Evolutionary conservation across 768 basidiomycete genomes (phyloP).

Genomic region (Lactarius sp.): DNA sequence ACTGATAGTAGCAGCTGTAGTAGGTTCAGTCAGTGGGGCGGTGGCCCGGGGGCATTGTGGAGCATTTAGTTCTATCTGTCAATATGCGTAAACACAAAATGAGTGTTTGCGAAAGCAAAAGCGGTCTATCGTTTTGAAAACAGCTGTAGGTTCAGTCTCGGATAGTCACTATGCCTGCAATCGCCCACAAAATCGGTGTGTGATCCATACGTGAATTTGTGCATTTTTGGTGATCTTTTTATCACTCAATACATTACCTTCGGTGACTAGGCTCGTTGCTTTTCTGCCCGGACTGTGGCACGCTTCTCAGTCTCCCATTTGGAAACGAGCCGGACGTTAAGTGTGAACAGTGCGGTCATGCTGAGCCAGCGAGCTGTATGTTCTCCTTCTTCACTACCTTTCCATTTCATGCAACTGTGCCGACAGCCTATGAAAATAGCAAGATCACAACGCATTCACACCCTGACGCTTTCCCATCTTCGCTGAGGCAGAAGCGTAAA

Average conservation of each 20-base stretch:
- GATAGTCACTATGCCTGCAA: conserved; percentile 22
- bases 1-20: too few species aligned
- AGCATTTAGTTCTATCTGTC: too few species aligned
- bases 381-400: conserved; percentile 25
- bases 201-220: not conserved
- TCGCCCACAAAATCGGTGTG: conserved; percentile 49
- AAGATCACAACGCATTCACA: conserved; percentile 87
- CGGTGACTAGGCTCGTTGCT: conserved; percentile 68
- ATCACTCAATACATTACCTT: not conserved
- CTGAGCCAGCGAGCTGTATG: conserved; percentile 87
- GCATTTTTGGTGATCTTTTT: not conserved
- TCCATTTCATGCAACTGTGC: not conserved
- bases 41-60: too few species aligned
- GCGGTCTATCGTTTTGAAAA: too few species aligned
- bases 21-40: too few species aligned
- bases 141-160: not conserved
- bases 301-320: conserved; percentile 75
- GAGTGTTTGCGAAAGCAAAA: too few species aligned
- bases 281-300: conserved; percentile 93
- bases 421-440: conserved; percentile 83
- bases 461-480: conserved; percentile 91
- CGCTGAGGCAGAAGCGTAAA: conserved; percentile 79
- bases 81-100: too few species aligned
- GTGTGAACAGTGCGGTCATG: conserved; percentile 86
- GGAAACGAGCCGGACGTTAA: conserved; percentile 67